Percentiles rank a stretch among this genome's conserved stretches.
Conservation (phyloP, 2,329 filamentous ascomycete genomes). For the Ophiostoma novo-ulmi region DNA sequence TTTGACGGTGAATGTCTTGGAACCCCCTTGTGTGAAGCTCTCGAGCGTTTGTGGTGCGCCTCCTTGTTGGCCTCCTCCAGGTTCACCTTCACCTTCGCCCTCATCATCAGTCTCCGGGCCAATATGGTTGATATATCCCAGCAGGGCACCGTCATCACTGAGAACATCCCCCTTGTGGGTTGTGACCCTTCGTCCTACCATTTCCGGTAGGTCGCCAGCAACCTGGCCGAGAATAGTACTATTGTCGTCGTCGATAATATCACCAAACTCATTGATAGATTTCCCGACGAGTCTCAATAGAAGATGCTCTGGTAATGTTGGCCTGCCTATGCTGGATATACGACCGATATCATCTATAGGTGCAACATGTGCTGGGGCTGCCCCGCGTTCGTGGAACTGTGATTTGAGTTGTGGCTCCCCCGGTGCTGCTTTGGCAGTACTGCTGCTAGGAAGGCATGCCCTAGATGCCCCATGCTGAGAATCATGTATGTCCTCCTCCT, state of each 20-base stretch:
- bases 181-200: neutral
- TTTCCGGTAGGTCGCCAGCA: neutral
- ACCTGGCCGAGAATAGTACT: neutral
- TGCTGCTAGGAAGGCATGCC: too few relatives aligned
- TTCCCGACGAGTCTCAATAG: neutral
- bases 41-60: neutral
- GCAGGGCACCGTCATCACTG: neutral
- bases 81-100: neutral
- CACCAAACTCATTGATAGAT: neutral
- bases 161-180: neutral
- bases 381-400: neutral
- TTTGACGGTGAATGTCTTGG: neutral
- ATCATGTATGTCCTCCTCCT: neutral
- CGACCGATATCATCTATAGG: neutral
- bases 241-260: neutral
- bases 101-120: neutral
- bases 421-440: neutral
- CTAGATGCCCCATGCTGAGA: neutral
- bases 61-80: neutral
- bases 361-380: neutral
- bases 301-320: neutral
- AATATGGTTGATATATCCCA: neutral
- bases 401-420: neutral
- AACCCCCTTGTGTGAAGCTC: neutral
- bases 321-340: neutral